A percentile compares a stretch with the other conserved stretches of the same genome.
Conservation (phyloP, 148 eudicot species). For the Talinum fruticosum region DNA sequence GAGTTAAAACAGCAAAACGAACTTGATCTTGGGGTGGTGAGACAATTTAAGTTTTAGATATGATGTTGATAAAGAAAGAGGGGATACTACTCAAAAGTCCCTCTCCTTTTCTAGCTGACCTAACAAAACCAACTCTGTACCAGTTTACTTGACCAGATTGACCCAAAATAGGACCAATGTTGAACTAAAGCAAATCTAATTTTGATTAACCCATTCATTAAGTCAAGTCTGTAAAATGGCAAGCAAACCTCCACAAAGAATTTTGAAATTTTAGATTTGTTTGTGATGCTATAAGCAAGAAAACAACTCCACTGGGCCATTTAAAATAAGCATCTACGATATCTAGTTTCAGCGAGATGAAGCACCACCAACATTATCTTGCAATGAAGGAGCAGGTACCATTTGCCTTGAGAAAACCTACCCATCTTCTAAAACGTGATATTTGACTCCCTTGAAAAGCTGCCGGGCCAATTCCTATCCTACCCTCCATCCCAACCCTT, state of each 20-base stretch:
- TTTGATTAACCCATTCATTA: too few species aligned
- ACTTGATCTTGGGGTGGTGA: background rate
- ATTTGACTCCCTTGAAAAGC: conserved; percentile 47
- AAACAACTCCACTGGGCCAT: too few species aligned
- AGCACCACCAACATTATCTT: too few species aligned
- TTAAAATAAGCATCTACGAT: too few species aligned
- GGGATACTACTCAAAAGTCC: background rate
- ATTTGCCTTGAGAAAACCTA: conserved; percentile 42
- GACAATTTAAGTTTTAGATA: background rate
- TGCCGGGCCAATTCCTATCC: conserved; percentile 66
- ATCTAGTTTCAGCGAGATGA: too few species aligned
- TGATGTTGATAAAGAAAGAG: background rate
- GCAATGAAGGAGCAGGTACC: too few species aligned
- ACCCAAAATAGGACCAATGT: too few species aligned
- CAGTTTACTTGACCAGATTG: background rate
- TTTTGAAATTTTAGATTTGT: too few species aligned
- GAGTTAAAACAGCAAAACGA: background rate
- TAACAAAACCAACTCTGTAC: background rate
- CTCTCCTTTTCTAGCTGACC: background rate
- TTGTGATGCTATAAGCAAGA: too few species aligned
- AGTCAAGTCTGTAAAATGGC: too few species aligned
- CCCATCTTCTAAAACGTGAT: conserved; percentile 46
- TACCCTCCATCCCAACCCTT: conserved; percentile 50
- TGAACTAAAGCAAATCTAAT: too few species aligned
- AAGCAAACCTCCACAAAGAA: too few species aligned